A percentile compares a stretch with the other conserved stretches of the same genome.
Evolutionary conservation across 2,329 filamentous ascomycete genomes (phyloP).

Genomic region (Didymella lethalis): DNA sequence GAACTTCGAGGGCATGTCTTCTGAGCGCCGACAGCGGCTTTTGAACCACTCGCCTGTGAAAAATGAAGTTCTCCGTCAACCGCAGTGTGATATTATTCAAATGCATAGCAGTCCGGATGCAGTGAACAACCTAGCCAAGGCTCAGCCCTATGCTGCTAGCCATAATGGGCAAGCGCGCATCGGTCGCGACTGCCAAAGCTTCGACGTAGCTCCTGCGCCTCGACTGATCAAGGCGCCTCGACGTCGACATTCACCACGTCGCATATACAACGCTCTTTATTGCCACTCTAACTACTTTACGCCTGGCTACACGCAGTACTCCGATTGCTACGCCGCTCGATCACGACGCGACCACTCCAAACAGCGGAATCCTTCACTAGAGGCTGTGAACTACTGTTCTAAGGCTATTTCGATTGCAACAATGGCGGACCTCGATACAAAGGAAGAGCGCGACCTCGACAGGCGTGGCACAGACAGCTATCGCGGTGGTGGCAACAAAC

Average conservation of each 20-base stretch:
- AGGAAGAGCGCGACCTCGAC: slow-evolving; percentile 40
- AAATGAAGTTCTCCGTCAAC: background rate
- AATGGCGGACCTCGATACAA: slow-evolving; percentile 44
- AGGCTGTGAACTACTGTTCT: slow-evolving; percentile 22
- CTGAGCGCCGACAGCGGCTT: slow-evolving; percentile 4
- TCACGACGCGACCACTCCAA: slow-evolving; percentile 20
- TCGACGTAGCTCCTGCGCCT: slow-evolving; percentile 26
- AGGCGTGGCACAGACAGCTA: slow-evolving; percentile 38
- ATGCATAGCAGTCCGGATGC: slow-evolving; percentile 7
- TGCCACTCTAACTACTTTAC: slow-evolving; percentile 7
- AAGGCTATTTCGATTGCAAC: slow-evolving; percentile 23
- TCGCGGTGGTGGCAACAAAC: slow-evolving; percentile 41
- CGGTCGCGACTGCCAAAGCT: slow-evolving; percentile 26
- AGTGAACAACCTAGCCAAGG: background rate
- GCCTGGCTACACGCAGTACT: slow-evolving; percentile 1
- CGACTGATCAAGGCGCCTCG: slow-evolving; percentile 30
- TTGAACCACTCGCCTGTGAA: background rate
- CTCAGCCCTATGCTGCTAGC: slow-evolving; percentile 24
- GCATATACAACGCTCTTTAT: slow-evolving; percentile 14
- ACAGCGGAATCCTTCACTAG: slow-evolving; percentile 19
- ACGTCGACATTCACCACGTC: slow-evolving; percentile 19
- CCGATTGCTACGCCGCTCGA: slow-evolving; percentile 13
- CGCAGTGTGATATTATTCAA: slow-evolving; percentile 2
- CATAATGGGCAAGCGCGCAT: slow-evolving; percentile 17
- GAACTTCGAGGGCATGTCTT: slow-evolving; percentile 8